phyloP scores from a whole-genome alignment of 2,329 filamentous ascomycete species.

The Microsporum audouinii region DNA sequence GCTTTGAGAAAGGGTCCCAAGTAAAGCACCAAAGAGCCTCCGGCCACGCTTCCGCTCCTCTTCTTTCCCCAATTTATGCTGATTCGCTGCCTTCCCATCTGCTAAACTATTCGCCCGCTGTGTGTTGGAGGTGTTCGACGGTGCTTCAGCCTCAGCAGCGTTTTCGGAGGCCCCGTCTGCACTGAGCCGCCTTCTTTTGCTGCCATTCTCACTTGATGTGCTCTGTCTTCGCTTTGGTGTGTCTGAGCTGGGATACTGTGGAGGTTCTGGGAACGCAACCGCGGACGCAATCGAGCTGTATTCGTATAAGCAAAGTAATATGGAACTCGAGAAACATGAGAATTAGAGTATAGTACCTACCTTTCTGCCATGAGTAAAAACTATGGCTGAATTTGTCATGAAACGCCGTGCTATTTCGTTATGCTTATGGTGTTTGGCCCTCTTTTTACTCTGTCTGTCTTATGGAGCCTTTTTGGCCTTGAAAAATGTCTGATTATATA shows the following conservation, averaged over 20 bases:
- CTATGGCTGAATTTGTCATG: background rate
- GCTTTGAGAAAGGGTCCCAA: slow-evolving; percentile 67
- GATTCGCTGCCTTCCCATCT: slow-evolving; percentile 11
- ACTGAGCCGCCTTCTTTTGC: slow-evolving; percentile 44
- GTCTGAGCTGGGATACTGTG: slow-evolving; percentile 23
- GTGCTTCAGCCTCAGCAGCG: slow-evolving; percentile 19
- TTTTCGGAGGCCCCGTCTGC: slow-evolving; percentile 19
- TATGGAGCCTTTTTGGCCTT: background rate
- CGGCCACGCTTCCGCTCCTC: slow-evolving; percentile 79
- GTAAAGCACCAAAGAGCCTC: slow-evolving; percentile 71
- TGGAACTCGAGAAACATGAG: background rate
- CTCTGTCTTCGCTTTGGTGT: slow-evolving; percentile 43
- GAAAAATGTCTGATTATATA: background rate
- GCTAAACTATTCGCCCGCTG: background rate
- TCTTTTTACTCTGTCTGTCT: background rate
- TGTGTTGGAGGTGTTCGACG: slow-evolving; percentile 6
- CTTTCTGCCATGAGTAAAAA: background rate
- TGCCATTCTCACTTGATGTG: slow-evolving; percentile 31
- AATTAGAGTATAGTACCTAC: background rate
- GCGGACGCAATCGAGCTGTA: slow-evolving; percentile 41
- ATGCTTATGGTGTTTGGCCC: background rate
- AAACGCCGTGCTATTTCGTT: background rate
- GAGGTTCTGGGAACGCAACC: slow-evolving; percentile 41
- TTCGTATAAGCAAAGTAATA: background rate
- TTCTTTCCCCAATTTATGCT: slow-evolving; percentile 32